Percentiles rank a stretch among this genome's conserved stretches.
Evolutionary conservation across 371 early-diverging fungal species (phyloP).

Genomic region (Mortierella sp.): DNA sequence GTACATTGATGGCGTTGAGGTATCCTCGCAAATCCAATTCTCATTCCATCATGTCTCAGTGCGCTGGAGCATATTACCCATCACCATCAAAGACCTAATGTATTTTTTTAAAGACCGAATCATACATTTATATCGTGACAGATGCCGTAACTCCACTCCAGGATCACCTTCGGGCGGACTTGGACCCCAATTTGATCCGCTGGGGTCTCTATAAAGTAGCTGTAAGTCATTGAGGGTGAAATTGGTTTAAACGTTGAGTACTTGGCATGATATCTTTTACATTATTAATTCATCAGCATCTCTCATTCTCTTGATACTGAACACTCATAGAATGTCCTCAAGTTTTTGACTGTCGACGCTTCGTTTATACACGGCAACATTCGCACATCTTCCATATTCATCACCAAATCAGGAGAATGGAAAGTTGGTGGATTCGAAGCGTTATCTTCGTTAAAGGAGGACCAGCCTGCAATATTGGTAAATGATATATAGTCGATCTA

Average conservation of each 20-base stretch:
- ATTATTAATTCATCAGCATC: slow-evolving; percentile 6
- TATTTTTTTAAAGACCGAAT: slow-evolving; percentile 71
- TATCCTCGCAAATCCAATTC: slow-evolving; percentile 33
- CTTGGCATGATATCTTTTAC: neutral
- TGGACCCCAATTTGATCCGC: slow-evolving; percentile 74
- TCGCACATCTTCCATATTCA: slow-evolving; percentile 81
- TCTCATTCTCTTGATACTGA: slow-evolving; percentile 2
- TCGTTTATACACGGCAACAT: slow-evolving; percentile 91
- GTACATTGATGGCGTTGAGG: slow-evolving; percentile 91
- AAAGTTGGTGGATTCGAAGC: slow-evolving; percentile 92
- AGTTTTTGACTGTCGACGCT: slow-evolving; percentile 90
- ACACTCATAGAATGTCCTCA: slow-evolving; percentile 76
- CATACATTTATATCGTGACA: slow-evolving; percentile 92
- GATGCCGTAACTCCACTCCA: slow-evolving; percentile 86
- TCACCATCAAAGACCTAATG: neutral
- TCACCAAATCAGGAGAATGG: slow-evolving; percentile 94
- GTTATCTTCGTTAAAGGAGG: slow-evolving; percentile 79
- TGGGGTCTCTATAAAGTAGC: slow-evolving; percentile 95
- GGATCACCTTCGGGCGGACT: slow-evolving; percentile 63
- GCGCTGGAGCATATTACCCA: neutral
- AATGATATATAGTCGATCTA: neutral
- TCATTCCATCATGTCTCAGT: neutral
- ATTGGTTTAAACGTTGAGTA: neutral
- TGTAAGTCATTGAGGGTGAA: slow-evolving; percentile 60
- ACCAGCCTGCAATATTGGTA: slow-evolving; percentile 75